Conservation (phyloP, 2,329 filamentous ascomycete genomes). For the Aspergillus sp. region DNA sequence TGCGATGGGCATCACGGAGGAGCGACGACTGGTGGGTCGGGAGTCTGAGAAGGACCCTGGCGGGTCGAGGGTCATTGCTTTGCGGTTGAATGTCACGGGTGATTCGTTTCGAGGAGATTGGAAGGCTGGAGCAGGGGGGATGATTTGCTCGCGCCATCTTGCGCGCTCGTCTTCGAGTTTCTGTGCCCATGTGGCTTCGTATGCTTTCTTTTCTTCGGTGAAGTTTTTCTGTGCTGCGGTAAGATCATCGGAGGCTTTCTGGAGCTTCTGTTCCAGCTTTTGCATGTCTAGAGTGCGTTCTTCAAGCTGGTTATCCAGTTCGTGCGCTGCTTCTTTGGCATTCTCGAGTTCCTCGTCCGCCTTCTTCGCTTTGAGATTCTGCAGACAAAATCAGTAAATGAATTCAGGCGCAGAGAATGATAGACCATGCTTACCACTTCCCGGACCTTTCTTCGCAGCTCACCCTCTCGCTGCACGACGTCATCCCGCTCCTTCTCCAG, state of each 20-base stretch:
- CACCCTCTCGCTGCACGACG: conserved; percentile 70
- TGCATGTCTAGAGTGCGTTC: conserved; percentile 56
- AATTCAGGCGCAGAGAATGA: not conserved
- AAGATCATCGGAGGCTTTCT: conserved; percentile 55
- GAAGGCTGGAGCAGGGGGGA: conserved; percentile 22
- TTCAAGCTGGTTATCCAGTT: conserved; percentile 52
- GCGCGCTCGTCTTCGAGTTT: conserved; percentile 59
- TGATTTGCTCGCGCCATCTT: conserved; percentile 49
- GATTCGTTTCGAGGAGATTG: conserved; percentile 34
- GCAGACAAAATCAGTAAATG: not conserved
- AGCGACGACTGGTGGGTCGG: conserved; percentile 34
- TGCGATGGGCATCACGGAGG: conserved; percentile 31
- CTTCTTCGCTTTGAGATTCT: conserved; percentile 61
- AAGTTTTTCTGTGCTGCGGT: conserved; percentile 51
- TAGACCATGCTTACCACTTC: conserved; percentile 58
- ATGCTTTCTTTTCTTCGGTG: conserved; percentile 52
- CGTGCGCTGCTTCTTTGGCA: conserved; percentile 41
- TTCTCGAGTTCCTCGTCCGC: conserved; percentile 78
- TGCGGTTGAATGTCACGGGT: conserved; percentile 36
- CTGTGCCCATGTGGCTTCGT: conserved; percentile 51
- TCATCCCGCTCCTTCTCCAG: conserved; percentile 92
- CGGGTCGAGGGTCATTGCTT: conserved; percentile 31
- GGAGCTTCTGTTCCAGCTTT: conserved; percentile 35
- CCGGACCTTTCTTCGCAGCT: conserved; percentile 80
- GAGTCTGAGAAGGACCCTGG: conserved; percentile 32